Evolutionary conservation across 192 early-diverging fungal genomes (phyloP), one percentile per base, ranked within the genome.

Genomic region (Gorgonomyces haynaldii): DNA sequence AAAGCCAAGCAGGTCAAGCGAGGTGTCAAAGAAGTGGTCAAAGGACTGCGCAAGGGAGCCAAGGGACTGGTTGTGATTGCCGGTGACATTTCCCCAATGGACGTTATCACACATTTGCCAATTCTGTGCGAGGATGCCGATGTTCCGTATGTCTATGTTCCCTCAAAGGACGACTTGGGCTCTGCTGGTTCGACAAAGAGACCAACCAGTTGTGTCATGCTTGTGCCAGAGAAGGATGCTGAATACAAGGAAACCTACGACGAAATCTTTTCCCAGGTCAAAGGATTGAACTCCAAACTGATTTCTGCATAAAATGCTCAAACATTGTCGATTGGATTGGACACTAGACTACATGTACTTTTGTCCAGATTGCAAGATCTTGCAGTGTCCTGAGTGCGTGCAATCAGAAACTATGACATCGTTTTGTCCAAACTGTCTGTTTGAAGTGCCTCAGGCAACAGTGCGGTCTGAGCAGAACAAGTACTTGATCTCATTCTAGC

Each of bases 21-120:
- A 50, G 96, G 96, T 41, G 89, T 96, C 16, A 96, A 96, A 76
- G 96, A 98, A 66, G 90, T 96, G 23, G 86, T 89, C 34, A 96
- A 96, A 75, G 88, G 81, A 52, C 72, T 98, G 58, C 78, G 90
- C 38, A 98, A 98, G 77, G 88, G 89, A 43, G 71, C 81, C 44
- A 93, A 95, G 76, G 95, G 85, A 65, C 49, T 96, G 50, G 92
- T 96, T 17, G 65, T 98, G 20, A 81, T 98, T 62, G 92, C 96
- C 13, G 92, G 90, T 37, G 91, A 98, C 66, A 87, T 95, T 55
- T 89, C 87, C 20, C 96, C 96, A 22, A 77, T 96, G 37, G 96
- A 98, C 62, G 89, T 96, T 47, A 86, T 98, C 47, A 85, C 96
- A 31, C 96, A 98, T 61, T 70, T 98, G 29, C 96, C 96, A 27